Base-by-base conservation (phyloP, 1,284 basidiomycete genomes). In the Leccinum pallidistipes region DNA sequence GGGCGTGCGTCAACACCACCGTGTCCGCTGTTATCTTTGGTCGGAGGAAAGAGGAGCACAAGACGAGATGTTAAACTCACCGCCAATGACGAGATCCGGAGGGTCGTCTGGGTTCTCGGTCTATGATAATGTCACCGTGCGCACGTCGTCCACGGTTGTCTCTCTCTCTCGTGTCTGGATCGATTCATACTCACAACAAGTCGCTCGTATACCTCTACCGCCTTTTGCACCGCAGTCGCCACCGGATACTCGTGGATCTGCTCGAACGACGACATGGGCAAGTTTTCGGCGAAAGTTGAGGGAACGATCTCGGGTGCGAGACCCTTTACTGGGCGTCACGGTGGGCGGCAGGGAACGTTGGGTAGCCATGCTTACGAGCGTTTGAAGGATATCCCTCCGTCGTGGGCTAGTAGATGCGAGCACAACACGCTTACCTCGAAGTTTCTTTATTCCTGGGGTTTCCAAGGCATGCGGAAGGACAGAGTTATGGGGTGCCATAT, bases 21-120 rank as follows among this genome's bases (percentile, higher is more conserved):
- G 95, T 97, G 71, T 98, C 95, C 62, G 95, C 95, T 94, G 69
- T 10, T 11, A 18, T 10, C 16, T 51, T 51, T n/a, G 14, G 5
- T 51, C 50, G 10, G 29, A 49, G 47, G 40, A 45, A 47, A 47
- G 12, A 24, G 11, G 27, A 52, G 16, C 10, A 52, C 10, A 3
- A 36, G 7, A 10, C 32, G 12, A 11, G 32, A 34, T n/a, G 3
- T 11, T 7, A 14, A 9, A 24, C 83, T 57, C 52, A 92, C 94
- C 93, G 64, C 86, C 90, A 65, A 99, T 98, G 52, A 98, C 95
- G 27, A 98, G 83, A 76, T 98, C 96, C 3, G 96, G 95, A 1
- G 94, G 83, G 71, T 97, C 86, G 21, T 94, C 87, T 8, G 92
- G 91, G 66, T 91, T 76, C 60, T 86, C 79, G 58, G 66, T 74